Conservation (phyloP, 495 filamentous ascomycete genomes). For the Hypoxylon fuscum region DNA sequence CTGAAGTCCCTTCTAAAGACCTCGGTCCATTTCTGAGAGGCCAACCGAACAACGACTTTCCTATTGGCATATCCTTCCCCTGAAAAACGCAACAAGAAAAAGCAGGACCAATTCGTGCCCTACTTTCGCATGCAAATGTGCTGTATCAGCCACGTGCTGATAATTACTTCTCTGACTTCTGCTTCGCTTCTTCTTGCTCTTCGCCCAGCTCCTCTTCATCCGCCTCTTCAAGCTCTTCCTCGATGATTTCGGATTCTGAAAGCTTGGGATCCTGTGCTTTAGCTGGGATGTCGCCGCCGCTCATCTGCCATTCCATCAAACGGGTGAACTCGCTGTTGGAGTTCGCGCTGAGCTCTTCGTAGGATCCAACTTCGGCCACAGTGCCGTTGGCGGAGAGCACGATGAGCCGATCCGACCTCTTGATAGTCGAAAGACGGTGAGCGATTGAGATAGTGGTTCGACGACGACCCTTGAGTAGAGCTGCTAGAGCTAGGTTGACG, state of each 20-base stretch:
- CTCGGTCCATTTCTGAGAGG: no score
- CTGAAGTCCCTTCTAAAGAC: slow-evolving; percentile 15
- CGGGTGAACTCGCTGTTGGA: slow-evolving; percentile 85
- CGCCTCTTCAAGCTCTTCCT: slow-evolving; percentile 52
- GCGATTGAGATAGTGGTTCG: slow-evolving; percentile 98
- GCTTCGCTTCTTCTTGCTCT: slow-evolving; percentile 29
- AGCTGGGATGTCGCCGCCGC: slow-evolving; percentile 70
- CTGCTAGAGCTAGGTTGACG: slow-evolving; percentile 86
- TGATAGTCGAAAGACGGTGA: slow-evolving; percentile 94
- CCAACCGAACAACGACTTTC: slow-evolving; percentile 5
- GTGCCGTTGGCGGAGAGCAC: slow-evolving; percentile 83
- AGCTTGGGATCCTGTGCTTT: slow-evolving; percentile 45
- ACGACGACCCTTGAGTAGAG: slow-evolving; percentile 76
- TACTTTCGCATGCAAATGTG: slow-evolving; percentile 9
- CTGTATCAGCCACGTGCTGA: slow-evolving; percentile 3
- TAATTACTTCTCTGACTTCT: slow-evolving; percentile 22
- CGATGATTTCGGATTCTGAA: slow-evolving; percentile 55
- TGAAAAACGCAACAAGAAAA: slow-evolving; percentile 1
- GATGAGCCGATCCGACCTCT: slow-evolving; percentile 91
- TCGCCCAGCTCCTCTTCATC: slow-evolving; percentile 48
- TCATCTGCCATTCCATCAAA: slow-evolving; percentile 99
- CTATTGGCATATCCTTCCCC: background rate
- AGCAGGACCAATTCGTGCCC: background rate
- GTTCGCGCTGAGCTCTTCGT: slow-evolving; percentile 75
- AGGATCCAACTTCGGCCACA: slow-evolving; percentile 90